These are phyloP conservation scores for Melastoma candidum DNA, from an alignment of 441 rosid species.

Conservation along the genomic window DNA sequence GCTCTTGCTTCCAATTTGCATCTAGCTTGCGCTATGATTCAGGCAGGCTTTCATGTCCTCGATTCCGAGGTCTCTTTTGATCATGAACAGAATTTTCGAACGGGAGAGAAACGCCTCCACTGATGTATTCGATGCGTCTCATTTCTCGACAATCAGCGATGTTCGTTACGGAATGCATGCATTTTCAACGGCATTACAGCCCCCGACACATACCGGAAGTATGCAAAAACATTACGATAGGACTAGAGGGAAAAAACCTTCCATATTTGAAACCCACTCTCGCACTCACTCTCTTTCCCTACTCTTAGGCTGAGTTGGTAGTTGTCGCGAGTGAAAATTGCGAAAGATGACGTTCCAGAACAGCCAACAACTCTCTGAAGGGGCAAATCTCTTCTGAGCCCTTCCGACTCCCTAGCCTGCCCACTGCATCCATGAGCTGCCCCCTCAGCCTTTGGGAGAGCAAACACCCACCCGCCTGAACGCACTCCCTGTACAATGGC, in stretches of 20 bases:
- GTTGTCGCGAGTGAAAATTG: slow-evolving; percentile 38
- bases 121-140: too few species aligned
- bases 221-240: too few species aligned
- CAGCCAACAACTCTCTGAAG: slow-evolving; percentile 47
- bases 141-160: too few species aligned
- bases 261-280: neutral
- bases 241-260: slow-evolving; percentile 5
- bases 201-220: too few species aligned
- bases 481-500: slow-evolving; percentile 79
- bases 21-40: slow-evolving; percentile 9
- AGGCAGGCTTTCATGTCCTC: slow-evolving; percentile 8
- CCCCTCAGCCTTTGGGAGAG: slow-evolving; percentile 77
- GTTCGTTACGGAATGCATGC: too few species aligned
- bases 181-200: too few species aligned
- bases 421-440: slow-evolving; percentile 74
- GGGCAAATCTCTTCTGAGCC: slow-evolving; percentile 43
- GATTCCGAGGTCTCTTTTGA: neutral
- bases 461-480: slow-evolving; percentile 45
- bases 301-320: slow-evolving; percentile 12
- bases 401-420: slow-evolving; percentile 46
- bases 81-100: too few species aligned
- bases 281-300: slow-evolving; percentile 12
- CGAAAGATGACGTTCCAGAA: slow-evolving; percentile 23
- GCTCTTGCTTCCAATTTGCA: slow-evolving; percentile 16
- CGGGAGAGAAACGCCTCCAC: too few species aligned